Base-by-base conservation (phyloP, 2,329 filamentous ascomycete genomes). In the Cladosporium sp. region DNA sequence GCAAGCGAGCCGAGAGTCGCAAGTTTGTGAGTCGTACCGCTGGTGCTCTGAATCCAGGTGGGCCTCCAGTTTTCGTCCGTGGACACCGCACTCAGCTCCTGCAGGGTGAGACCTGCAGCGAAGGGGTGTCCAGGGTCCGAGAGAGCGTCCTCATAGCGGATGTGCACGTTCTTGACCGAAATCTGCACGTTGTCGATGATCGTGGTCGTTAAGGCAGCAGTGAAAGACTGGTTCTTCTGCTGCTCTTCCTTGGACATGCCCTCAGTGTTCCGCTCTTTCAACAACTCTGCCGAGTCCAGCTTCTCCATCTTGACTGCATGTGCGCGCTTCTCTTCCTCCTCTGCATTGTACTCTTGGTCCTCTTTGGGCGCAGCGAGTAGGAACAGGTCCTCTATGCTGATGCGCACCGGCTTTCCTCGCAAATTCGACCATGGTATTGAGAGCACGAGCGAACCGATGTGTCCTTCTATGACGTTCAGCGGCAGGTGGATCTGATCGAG, bases 241-340 rank as follows among this genome's bases (percentile, higher is more conserved):
- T 97, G 89, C 68, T 99, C 93, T 68, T 98, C 93, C 59, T 85
- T 84, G 65, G 87, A 95, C 78, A 97, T 85, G 43, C 92, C 91
- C 68, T 95, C 92, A n/a, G 86, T 84, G 56, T 87, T 95, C 49
- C 87, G 82, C 66, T 97, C 92, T 69, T 95, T 95, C 59, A 98
- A 75, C 58, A 99, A 75, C 72, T 99, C 93, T 1, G 93, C 93
- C 61, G 89, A 95, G 69, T 98, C 93, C 6, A 99, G 80, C 72
- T 96, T 95, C 72, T 99, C 93, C 83, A 98, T 95, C 76, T 99
- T 99, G 65, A 98, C 80, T n/a, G 86, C 81, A 67, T 96, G 90
- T 56, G 82, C 84, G 66, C 93, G 81, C 49, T 83, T 81, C 60
- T 92, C 88, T 70, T 99, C 93, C 66, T 99, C 93, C 9, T 92